Evolutionary conservation across 2,329 filamentous ascomycete genomes (phyloP), one percentile per base, ranked within the genome.

Genomic region (Stenocarpella maydis): DNA sequence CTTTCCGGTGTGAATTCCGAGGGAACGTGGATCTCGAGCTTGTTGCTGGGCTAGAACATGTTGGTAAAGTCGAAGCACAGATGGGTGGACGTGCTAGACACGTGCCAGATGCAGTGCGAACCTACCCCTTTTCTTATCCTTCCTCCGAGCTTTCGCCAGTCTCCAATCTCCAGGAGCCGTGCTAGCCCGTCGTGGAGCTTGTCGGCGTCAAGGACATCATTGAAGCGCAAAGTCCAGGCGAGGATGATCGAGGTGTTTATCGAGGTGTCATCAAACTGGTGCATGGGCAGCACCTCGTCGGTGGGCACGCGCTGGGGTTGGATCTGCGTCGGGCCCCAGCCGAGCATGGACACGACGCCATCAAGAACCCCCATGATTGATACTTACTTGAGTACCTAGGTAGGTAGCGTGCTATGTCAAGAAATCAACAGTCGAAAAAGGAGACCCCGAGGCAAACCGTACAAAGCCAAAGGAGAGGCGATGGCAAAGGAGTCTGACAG

Each of bases 121-220:
- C 61, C 72, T 58, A 21, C 65, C 47, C 52, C 26, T 34, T 55
- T 43, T 1, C 82, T 75, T 15, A 86, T 69, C 7, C 84, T 78
- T 5, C 82, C 84, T 0, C 82, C 83, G 0, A 86, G 72, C 69
- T 83, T 83, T 41, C 78, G 78, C 84, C 84, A 86, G 47, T 81
- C 81, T 1, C 80, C 82, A 14, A 78, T 80, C 17, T 82, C 77
- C 9, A 86, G 70, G 12, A 86, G 73, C 9, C 71, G 74, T 8
- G 75, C 73, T 2, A 86, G 73, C 0, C 82, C 73, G 8, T 53
- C 63, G 2, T 76, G 74, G 2, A 86, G 76, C 55, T 77, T 82
- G 0, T 80, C 73, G 0, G 78, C 72, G 68, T 86, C 83, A 3
- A 86, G 78, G 1, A 85, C 82, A 70, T 83, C 81, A 69, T 86